phyloP scores from a whole-genome alignment of 768 basidiomycete species.

The Russula virescens region DNA sequence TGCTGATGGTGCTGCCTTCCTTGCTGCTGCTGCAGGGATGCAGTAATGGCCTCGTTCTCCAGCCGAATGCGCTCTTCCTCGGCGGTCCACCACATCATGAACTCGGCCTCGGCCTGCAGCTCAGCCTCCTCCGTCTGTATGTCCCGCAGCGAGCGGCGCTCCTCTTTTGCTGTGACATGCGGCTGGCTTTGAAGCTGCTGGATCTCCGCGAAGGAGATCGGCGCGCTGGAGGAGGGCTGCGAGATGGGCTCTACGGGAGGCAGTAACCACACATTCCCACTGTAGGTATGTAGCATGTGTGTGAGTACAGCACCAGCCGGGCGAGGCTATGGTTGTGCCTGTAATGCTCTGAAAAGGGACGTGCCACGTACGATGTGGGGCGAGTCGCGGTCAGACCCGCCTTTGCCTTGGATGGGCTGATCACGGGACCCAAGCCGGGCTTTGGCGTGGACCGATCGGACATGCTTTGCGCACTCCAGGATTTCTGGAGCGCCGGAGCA shows the following conservation, averaged over 20 bases:
- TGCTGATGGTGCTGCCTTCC: neutral
- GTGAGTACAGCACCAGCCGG: neutral
- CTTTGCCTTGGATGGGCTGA: conserved; percentile 41
- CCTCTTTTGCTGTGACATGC: conserved; percentile 35
- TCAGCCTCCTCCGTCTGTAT: conserved; percentile 83
- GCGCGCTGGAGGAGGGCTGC: conserved; percentile 27
- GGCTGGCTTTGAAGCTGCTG: conserved; percentile 71
- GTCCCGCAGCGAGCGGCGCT: conserved; percentile 62
- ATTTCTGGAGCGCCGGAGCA: neutral
- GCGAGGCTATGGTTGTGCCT: neutral
- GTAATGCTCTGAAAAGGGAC: neutral
- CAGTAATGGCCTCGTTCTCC: conserved; percentile 35
- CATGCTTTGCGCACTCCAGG: conserved; percentile 4
- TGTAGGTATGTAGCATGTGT: conserved; percentile 23
- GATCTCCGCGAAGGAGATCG: conserved; percentile 74
- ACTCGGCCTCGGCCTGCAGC: conserved; percentile 43
- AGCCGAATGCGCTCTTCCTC: conserved; percentile 69
- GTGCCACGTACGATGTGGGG: conserved; percentile 45
- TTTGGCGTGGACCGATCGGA: neutral
- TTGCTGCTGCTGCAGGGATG: neutral
- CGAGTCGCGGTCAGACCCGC: conserved; percentile 33
- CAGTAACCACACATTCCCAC: conserved; percentile 59
- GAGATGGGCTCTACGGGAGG: conserved; percentile 47
- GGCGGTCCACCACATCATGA: conserved; percentile 83
- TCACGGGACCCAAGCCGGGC: conserved; percentile 56